Evolutionary conservation across 2,329 filamentous ascomycete genomes (phyloP), one percentile per base, ranked within the genome.

Genomic region (Alternaria arbusti): DNA sequence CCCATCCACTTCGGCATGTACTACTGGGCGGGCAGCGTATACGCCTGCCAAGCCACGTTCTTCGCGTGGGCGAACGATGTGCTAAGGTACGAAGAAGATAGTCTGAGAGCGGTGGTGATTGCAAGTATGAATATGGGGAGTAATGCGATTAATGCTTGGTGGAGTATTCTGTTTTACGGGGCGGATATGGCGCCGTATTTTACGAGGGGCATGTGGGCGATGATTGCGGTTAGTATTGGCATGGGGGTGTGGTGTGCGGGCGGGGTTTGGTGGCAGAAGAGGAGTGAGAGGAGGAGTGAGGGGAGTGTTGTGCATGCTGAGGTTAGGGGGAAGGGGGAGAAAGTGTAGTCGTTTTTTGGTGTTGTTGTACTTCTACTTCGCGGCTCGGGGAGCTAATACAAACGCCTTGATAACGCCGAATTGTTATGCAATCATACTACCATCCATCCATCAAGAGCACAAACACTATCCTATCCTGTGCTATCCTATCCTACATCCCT

Each of bases 1-100:
- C 73, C 84, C 0, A 81, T 86, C 1, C 84, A 88, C 0, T 90
- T 92, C 64, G 89, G 77, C 0, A 89, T 89, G 5, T 92, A 91
- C 69, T 92, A 91, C 76, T 90, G 87, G 86, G 88, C 89, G 0
- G 90, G 90, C 1, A 82, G 86, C 4, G 88, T 91, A 0, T 92
- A 92, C 68, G 90, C 90, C 0, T 91, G 90, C 70, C 90, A 93
- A 77, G 89, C 90, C 1, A 90, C 88, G 0, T 92, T 92, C 69
- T 92, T 93, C 68, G 90, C 90, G 0, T 92, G 90, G 90, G 90
- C 89, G 22, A 92, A 93, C 69, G 90, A 92, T 70, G 87, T 88
- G 3, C 86, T 91, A 81, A 84, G 88, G 8, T 85, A 86, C 59
- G 86, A 91, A 69, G 87, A 91, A 63, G 85, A 86, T 20, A 84